A percentile compares a stretch with the other conserved stretches of the same genome.
phyloP scores from a whole-genome alignment of 2,329 filamentous ascomycete species.

The Aureobasidium sp. region DNA sequence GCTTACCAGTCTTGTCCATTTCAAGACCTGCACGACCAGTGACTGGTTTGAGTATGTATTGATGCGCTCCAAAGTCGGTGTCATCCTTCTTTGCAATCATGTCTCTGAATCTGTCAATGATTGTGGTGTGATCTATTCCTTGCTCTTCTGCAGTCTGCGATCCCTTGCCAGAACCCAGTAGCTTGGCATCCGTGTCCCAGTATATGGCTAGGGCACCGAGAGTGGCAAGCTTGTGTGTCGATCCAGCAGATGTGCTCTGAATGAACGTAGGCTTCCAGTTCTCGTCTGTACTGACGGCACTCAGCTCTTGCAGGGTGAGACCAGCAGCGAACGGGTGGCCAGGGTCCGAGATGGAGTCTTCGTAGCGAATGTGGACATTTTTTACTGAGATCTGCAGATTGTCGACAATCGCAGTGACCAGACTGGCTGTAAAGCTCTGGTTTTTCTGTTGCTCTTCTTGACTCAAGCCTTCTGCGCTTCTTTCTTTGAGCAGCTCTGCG shows the following conservation, averaged over 20 bases:
- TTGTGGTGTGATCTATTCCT: constrained; percentile 61
- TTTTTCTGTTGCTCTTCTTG: constrained; percentile 94
- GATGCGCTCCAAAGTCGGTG: constrained; percentile 53
- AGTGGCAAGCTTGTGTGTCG: constrained; percentile 88
- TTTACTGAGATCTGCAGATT: constrained; percentile 96
- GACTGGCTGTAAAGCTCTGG: constrained; percentile 91
- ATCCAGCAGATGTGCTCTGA: constrained; percentile 63
- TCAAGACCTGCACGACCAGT: constrained; percentile 92
- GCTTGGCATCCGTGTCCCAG: constrained; percentile 89
- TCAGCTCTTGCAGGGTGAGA: constrained; percentile 89
- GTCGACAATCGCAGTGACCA: constrained; percentile 95
- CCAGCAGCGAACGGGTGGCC: constrained; percentile 93
- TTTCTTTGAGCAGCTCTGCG: constrained; percentile 87
- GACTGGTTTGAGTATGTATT: constrained; percentile 93
- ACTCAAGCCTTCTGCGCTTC: constrained; percentile 85
- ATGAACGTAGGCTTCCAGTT: constrained; percentile 96
- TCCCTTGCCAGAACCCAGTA: constrained; percentile 76
- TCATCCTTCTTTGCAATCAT: constrained; percentile 70
- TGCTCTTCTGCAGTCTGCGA: constrained; percentile 52
- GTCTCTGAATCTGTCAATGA: constrained; percentile 66
- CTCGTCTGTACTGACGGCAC: constrained; percentile 89
- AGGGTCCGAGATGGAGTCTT: constrained; percentile 91
- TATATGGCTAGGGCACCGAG: constrained; percentile 87
- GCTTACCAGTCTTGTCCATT: constrained; percentile 82
- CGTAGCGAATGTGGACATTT: constrained; percentile 97